A percentile compares a stretch with the other conserved stretches of the same genome.
Conservation (phyloP, 164 flowering plant genomes). For the Litsea cubeba region DNA sequence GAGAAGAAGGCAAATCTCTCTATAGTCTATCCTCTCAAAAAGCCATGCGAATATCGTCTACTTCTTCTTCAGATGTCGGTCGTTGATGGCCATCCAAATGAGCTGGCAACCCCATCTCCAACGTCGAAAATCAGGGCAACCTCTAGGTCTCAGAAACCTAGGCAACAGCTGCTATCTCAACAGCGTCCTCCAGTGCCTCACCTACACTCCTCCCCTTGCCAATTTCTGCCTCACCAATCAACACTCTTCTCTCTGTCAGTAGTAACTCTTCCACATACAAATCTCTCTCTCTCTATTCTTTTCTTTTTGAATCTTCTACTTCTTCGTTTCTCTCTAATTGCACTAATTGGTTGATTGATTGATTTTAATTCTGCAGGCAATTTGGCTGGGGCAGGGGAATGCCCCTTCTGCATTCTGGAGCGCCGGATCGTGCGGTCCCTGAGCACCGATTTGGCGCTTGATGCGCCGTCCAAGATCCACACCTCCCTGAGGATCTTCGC, state of each 20-base stretch:
- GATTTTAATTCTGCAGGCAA: conserved; percentile 33
- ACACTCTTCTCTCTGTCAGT: conserved; percentile 56
- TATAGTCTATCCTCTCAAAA: neutral
- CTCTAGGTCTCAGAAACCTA: conserved; percentile 77
- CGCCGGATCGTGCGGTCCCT: conserved; percentile 64
- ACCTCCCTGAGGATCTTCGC: conserved; percentile 61
- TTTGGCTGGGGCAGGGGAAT: conserved; percentile 41
- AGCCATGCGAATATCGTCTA: neutral
- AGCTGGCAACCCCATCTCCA: conserved; percentile 62
- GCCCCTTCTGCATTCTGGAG: conserved; percentile 86
- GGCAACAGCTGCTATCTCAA: conserved; percentile 95
- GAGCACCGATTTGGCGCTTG: conserved; percentile 44
- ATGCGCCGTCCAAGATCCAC: conserved; percentile 65
- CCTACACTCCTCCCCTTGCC: conserved; percentile 98
- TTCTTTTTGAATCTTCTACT: neutral
- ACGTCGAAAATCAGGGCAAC: conserved; percentile 36
- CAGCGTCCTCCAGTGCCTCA: conserved; percentile 96
- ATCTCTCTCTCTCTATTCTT: conserved; percentile 2
- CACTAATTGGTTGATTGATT: too few species aligned
- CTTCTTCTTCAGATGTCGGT: conserved; percentile 2
- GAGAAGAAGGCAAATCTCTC: neutral
- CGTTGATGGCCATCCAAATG: conserved; percentile 77
- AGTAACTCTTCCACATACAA: too few species aligned
- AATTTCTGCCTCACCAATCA: conserved; percentile 67
- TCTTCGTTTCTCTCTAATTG: neutral